These are phyloP conservation scores for Ogataea hybrid DNA, from an alignment of 1,139 yeast genomes.

Conservation along the genomic window DNA sequence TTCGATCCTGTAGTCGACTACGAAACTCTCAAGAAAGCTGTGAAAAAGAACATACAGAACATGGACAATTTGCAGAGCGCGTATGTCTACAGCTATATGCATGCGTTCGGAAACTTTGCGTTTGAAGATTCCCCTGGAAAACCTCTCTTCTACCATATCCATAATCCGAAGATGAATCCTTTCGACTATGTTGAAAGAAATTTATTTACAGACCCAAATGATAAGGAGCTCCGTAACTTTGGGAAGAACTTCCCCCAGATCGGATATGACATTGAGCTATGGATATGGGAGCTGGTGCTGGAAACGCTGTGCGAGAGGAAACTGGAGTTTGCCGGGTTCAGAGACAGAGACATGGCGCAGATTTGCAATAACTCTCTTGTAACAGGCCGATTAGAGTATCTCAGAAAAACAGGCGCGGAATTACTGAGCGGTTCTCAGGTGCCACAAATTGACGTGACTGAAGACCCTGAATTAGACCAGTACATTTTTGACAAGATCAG, in stretches of 20 bases:
- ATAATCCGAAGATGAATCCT: conserved; percentile 32
- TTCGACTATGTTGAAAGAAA: conserved; percentile 21
- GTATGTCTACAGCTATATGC: conserved; percentile 24
- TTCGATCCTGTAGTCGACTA: conserved; percentile 62
- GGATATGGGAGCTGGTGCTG: conserved; percentile 26
- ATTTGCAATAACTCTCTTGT: conserved; percentile 23
- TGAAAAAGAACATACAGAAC: conserved; percentile 15
- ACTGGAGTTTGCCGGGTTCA: conserved; percentile 20
- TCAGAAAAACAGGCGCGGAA: conserved; percentile 19
- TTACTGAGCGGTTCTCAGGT: conserved; percentile 2
- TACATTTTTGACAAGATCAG: conserved; percentile 9
- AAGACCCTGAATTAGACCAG: conserved; percentile 12
- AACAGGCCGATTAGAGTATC: conserved; percentile 25
- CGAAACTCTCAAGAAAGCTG: conserved; percentile 26
- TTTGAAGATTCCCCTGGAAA: conserved; percentile 19
- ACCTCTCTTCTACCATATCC: conserved; percentile 32
- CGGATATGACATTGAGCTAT: conserved; percentile 28
- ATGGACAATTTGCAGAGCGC: conserved; percentile 18
- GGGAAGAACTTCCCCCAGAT: conserved; percentile 26
- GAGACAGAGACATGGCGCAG: conserved; percentile 14
- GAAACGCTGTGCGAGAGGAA: conserved; percentile 20
- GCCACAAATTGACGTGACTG: neutral
- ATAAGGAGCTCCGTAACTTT: conserved; percentile 23
- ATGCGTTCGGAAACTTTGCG: conserved; percentile 20
- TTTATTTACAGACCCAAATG: conserved; percentile 22